These are phyloP conservation scores for Leccinum sublutescens DNA, from an alignment of 768 basidiomycete genomes.

Conservation along the genomic window DNA sequence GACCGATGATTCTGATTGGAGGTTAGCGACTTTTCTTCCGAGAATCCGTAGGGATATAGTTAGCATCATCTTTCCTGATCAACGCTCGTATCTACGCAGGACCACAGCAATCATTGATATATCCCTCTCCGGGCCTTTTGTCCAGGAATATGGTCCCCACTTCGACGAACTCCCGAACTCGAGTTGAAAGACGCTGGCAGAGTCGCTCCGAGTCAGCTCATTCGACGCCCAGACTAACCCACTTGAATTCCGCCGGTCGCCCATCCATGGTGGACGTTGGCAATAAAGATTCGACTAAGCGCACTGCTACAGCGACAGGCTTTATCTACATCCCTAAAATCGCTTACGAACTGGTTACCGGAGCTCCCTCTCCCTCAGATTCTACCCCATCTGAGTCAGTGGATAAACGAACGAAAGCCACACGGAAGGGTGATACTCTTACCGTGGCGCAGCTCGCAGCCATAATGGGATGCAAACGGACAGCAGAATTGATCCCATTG, in stretches of 20 bases:
- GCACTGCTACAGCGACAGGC: slow-evolving; percentile 74
- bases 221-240: slow-evolving; percentile 47
- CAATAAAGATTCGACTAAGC: slow-evolving; percentile 56
- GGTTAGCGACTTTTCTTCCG: slow-evolving; percentile 63
- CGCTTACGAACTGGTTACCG: slow-evolving; percentile 64
- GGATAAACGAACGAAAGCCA: slow-evolving; percentile 47
- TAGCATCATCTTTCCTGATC: slow-evolving; percentile 24
- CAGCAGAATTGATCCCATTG: slow-evolving; percentile 79
- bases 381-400: slow-evolving; percentile 9
- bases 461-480: slow-evolving; percentile 86
- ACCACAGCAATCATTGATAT: slow-evolving; percentile 1
- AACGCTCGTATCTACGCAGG: slow-evolving; percentile 24
- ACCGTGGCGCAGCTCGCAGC: slow-evolving; percentile 81
- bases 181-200: slow-evolving; percentile 24
- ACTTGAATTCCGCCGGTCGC: slow-evolving; percentile 68
- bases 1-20: slow-evolving; percentile 92
- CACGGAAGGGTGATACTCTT: slow-evolving; percentile 66
- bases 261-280: slow-evolving; percentile 85
- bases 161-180: not conserved
- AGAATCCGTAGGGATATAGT: slow-evolving; percentile 15
- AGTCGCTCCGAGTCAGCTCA: slow-evolving; percentile 11
- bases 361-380: slow-evolving; percentile 12
- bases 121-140: not conserved
- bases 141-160: not conserved
- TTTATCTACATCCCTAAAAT: slow-evolving; percentile 62